Conservation (phyloP, 2,329 filamentous ascomycete species). For the Penicillium sp. region DNA sequence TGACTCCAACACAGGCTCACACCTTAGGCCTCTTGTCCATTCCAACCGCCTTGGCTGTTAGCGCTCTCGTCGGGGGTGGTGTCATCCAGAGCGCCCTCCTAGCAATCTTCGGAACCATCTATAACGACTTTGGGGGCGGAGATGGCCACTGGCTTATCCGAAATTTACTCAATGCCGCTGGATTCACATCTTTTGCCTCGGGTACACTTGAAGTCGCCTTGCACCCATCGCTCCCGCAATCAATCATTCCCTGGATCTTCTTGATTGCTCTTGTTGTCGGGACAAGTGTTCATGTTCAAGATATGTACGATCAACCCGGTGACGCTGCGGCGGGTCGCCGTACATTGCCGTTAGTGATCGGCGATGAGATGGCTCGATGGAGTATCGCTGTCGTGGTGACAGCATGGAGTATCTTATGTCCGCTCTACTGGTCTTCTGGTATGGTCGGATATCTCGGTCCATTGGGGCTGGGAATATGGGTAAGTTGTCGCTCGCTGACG, state of each 20-base stretch:
- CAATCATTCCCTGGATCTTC: background rate
- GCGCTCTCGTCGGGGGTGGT: slow-evolving; percentile 18
- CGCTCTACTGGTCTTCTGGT: background rate
- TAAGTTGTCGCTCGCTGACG: background rate
- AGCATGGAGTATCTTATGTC: background rate
- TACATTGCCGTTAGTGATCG: slow-evolving; percentile 23
- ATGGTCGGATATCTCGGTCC: background rate
- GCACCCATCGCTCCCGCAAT: slow-evolving; percentile 19
- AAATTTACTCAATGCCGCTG: slow-evolving; percentile 3
- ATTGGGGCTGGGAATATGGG: slow-evolving; percentile 4
- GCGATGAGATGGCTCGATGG: slow-evolving; percentile 14
- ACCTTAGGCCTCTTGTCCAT: slow-evolving; percentile 22
- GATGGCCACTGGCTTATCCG: slow-evolving; percentile 7
- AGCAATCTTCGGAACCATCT: slow-evolving; percentile 39
- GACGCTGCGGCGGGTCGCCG: slow-evolving; percentile 32
- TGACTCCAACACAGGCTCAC: slow-evolving; percentile 22
- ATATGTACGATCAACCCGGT: slow-evolving; percentile 45
- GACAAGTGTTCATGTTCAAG: slow-evolving; percentile 48
- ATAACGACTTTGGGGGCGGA: slow-evolving; percentile 3
- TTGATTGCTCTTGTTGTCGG: slow-evolving; percentile 24
- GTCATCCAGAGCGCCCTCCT: slow-evolving; percentile 36
- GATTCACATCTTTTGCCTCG: slow-evolving; percentile 4
- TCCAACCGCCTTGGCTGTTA: background rate
- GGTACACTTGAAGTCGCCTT: slow-evolving; percentile 2
- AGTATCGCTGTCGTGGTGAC: slow-evolving; percentile 11